Percentiles rank a stretch among this genome's conserved stretches.
Conservation (phyloP, 257 asterid species). For the Nicotiana obtusifolia region DNA sequence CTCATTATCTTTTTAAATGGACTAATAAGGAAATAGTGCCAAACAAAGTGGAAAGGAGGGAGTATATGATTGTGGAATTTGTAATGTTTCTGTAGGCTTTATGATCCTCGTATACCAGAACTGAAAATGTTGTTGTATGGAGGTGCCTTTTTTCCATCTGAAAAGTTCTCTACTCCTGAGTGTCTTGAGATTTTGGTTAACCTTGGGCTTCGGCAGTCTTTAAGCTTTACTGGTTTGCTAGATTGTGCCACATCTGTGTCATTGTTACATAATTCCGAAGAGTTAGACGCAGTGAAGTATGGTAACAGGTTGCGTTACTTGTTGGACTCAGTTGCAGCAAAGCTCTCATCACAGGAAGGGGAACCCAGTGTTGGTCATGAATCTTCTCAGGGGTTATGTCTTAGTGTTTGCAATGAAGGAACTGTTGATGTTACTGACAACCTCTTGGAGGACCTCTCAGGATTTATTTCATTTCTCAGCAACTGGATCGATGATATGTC, state of each 20-base stretch:
- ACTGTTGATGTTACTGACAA: constrained; percentile 32
- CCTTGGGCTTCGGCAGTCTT: constrained; percentile 73
- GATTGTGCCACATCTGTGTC: constrained; percentile 90
- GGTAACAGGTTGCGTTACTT: constrained; percentile 69
- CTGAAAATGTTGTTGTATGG: constrained; percentile 55
- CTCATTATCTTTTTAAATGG: too few species aligned
- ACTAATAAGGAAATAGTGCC: too few species aligned
- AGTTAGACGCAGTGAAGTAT: constrained; percentile 39
- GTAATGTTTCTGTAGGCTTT: constrained; percentile 57
- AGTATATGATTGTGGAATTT: neutral
- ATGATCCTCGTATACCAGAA: constrained; percentile 83
- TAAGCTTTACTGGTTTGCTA: constrained; percentile 62
- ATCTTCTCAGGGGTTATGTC: constrained; percentile 27
- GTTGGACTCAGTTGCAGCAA: constrained; percentile 48
- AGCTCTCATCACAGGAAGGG: constrained; percentile 41
- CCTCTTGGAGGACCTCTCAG: constrained; percentile 29
- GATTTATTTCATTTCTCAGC: constrained; percentile 34
- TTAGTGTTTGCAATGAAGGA: constrained; percentile 35
- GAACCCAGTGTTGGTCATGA: constrained; percentile 24
- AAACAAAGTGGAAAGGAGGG: too few species aligned
- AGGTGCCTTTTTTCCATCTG: constrained; percentile 73
- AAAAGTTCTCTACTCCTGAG: constrained; percentile 60
- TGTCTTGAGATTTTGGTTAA: constrained; percentile 59
- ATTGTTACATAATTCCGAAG: constrained; percentile 43
- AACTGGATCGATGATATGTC: constrained; percentile 56